Evolutionary conservation across 768 basidiomycete genomes (phyloP).

Genomic region (Hysterangium stoloniferum): DNA sequence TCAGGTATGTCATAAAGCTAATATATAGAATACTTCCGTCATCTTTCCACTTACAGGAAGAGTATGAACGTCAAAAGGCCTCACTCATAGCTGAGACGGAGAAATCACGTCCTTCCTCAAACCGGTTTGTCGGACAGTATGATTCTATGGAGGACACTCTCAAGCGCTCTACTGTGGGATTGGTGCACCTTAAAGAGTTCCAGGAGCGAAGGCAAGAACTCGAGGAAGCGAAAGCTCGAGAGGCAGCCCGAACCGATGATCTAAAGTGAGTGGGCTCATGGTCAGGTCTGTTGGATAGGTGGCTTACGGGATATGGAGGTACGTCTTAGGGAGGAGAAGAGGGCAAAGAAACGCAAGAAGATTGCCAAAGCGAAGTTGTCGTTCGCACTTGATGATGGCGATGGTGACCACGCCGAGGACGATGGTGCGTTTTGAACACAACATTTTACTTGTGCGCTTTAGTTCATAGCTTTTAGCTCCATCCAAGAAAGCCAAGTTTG

Average conservation of each 20-base stretch:
- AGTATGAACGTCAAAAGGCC: constrained; percentile 75
- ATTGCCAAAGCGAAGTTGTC: constrained; percentile 81
- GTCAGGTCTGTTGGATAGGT: constrained; percentile 27
- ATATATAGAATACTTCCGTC: not conserved
- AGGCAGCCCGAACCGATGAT: constrained; percentile 77
- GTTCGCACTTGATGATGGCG: constrained; percentile 85
- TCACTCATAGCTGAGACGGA: constrained; percentile 83
- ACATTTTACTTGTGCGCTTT: not conserved
- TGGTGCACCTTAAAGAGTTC: constrained; percentile 89
- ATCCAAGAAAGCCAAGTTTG: constrained; percentile 68
- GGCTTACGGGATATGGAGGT: constrained; percentile 75
- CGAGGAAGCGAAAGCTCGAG: constrained; percentile 85
- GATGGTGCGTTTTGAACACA: not conserved
- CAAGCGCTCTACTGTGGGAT: constrained; percentile 85
- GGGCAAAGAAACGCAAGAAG: constrained; percentile 91
- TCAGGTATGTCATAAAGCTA: constrained; percentile 21
- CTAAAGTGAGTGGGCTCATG: constrained; percentile 63
- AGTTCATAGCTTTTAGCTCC: constrained; percentile 26
- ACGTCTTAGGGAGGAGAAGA: constrained; percentile 81
- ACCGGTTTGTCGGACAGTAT: constrained; percentile 89
- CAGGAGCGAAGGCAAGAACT: constrained; percentile 81
- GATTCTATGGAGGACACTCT: constrained; percentile 92
- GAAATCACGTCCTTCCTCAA: constrained; percentile 79
- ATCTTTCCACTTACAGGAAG: constrained; percentile 56
- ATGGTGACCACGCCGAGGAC: constrained; percentile 21